These are phyloP conservation scores for Auriscalpium orientale DNA, from an alignment of 768 basidiomycete genomes.

Conservation along the genomic window DNA sequence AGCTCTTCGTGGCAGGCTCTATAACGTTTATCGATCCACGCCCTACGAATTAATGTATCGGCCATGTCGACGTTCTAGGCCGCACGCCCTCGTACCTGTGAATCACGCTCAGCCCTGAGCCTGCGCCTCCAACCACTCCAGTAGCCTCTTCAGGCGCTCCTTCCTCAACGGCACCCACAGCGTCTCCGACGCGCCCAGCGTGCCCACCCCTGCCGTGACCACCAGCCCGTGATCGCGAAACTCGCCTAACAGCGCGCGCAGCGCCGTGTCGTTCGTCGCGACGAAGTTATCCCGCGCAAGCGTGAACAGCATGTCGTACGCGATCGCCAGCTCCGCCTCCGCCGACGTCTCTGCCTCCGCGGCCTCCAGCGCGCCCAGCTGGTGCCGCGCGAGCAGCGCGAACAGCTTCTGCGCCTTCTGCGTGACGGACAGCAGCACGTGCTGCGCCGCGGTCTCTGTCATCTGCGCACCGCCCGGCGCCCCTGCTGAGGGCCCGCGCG, in stretches of 20 bases:
- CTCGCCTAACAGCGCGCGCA: slow-evolving; percentile 78
- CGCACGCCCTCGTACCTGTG: too few species aligned
- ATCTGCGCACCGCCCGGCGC: slow-evolving; percentile 31
- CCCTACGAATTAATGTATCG: too few species aligned
- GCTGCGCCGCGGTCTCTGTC: slow-evolving; percentile 70
- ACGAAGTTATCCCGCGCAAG: slow-evolving; percentile 77
- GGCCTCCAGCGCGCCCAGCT: slow-evolving; percentile 54
- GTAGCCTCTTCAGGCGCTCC: slow-evolving; percentile 53
- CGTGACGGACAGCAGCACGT: slow-evolving; percentile 82
- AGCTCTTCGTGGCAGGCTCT: too few species aligned
- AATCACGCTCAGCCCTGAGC: too few species aligned
- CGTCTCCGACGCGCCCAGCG: slow-evolving; percentile 39
- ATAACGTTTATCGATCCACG: too few species aligned
- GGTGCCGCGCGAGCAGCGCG: slow-evolving; percentile 55
- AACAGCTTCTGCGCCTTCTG: slow-evolving; percentile 84
- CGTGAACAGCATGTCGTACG: slow-evolving; percentile 63
- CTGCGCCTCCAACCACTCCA: slow-evolving; percentile 7
- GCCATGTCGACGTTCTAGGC: too few species aligned
- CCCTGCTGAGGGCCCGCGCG: slow-evolving; percentile 5
- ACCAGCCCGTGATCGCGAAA: slow-evolving; percentile 88
- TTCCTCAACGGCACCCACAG: slow-evolving; percentile 86
- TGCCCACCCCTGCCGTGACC: slow-evolving; percentile 30
- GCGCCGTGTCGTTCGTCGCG: slow-evolving; percentile 79
- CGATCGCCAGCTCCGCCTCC: slow-evolving; percentile 43
- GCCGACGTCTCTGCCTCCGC: slow-evolving; percentile 22